Base-by-base conservation (phyloP, 192 early-diverging fungal species). In the Podila clonocystis region DNA sequence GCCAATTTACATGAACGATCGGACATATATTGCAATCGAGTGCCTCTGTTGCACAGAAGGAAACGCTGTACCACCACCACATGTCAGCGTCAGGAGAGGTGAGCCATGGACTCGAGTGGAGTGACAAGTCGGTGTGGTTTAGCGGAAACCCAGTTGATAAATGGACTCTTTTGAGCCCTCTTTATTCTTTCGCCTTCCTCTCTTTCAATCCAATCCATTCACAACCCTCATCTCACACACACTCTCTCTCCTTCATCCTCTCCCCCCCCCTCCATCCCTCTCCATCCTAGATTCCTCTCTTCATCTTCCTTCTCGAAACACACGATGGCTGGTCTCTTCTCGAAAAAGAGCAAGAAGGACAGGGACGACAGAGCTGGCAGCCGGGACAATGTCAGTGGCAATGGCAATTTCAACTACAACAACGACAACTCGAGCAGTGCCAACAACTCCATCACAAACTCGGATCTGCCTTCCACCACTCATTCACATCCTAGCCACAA, bases 281-380 rank as follows among this genome's bases (percentile, higher is more conserved):
- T 31, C 64, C 11, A 19, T 49, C 28, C 64, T 65, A 41, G 1
- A 30, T 30, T 50, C 68, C 11, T 13, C 9, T 3, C 5, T 29
- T 57, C 62, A 34, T 70, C 31, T 49, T 22, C 9, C 26, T 3
- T 52, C 48, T n/a, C 9, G 19, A n/a, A 12, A 15, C 31, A 24
- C 52, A 68, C 38, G 20, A 78, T 79, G 75, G 70, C 75, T 13
- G 75, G 75, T 50, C 70, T 79, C 9, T 79, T 79, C 63, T 72
- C 75, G 3, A 79, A 68, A 79, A 79, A 79, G 75, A 67, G 28
- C 62, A 80, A 80, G 50, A 68, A 69, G 62, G 71, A 73, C 50
- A 36, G 50, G 31, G 71, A 80, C 20, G 70, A 72, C 20, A 17
- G 57, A 5, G 63, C 55, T 24, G 72, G 55, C 50, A 33, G 61